These are phyloP conservation scores for Penicillium ochrochloron DNA, from an alignment of 495 filamentous ascomycete genomes.

Conservation along the genomic window DNA sequence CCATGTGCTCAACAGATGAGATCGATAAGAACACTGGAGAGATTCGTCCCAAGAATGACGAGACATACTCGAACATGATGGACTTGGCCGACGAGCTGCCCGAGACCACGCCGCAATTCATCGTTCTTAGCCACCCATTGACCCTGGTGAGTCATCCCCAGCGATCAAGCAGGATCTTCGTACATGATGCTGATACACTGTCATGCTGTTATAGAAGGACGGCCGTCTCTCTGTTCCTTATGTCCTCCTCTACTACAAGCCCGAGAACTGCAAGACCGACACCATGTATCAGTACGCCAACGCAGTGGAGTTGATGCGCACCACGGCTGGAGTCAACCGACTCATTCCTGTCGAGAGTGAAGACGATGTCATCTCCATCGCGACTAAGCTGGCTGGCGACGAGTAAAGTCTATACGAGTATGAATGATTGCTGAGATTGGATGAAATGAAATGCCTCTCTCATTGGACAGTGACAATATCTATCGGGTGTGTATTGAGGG, in stretches of 20 bases:
- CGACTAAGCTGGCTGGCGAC: slow-evolving; percentile 63
- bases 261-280: slow-evolving; percentile 82
- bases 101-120: slow-evolving; percentile 86
- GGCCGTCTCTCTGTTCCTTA: slow-evolving; percentile 78
- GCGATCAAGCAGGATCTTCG: neutral
- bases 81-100: slow-evolving; percentile 87
- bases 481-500: slow-evolving; percentile 10
- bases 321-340: slow-evolving; percentile 79
- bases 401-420: slow-evolving; percentile 29
- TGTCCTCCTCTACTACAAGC: slow-evolving; percentile 91
- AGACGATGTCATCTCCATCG: slow-evolving; percentile 78
- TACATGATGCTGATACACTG: slow-evolving; percentile 6
- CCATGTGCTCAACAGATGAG: slow-evolving; percentile 33
- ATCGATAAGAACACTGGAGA: slow-evolving; percentile 89
- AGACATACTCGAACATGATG: slow-evolving; percentile 77
- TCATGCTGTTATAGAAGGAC: slow-evolving; percentile 48
- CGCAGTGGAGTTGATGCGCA: slow-evolving; percentile 93
- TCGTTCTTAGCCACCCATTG: slow-evolving; percentile 87
- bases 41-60: slow-evolving; percentile 76
- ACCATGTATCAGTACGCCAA: slow-evolving; percentile 90
- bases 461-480: slow-evolving; percentile 9
- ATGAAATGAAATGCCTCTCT: neutral
- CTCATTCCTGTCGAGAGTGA: slow-evolving; percentile 78
- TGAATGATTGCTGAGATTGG: neutral
- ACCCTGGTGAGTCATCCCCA: slow-evolving; percentile 64